These are phyloP conservation scores for Symbiodinium pilosum DNA, from an alignment of 73 alveolate species.

Conservation along the genomic window DNA sequence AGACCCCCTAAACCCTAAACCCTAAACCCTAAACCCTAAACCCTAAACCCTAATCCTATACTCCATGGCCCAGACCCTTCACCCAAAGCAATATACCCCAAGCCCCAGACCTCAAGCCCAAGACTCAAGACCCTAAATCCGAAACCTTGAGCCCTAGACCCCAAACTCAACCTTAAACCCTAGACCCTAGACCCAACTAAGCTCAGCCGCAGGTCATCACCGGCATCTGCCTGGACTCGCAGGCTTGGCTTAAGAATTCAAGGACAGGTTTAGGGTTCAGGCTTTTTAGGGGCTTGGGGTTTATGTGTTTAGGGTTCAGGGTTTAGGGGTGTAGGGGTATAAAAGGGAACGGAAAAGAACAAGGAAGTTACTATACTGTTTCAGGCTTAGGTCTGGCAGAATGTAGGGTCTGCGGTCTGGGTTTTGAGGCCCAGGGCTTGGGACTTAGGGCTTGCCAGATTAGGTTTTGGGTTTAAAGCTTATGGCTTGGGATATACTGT, in stretches of 20 bases:
- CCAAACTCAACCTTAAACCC: not conserved
- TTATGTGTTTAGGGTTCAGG: not conserved
- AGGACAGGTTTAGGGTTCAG: too few relatives aligned
- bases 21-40: too few relatives aligned
- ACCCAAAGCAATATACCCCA: too few relatives aligned
- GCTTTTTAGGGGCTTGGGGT: not conserved
- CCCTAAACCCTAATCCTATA: too few relatives aligned
- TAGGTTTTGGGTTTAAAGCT: not conserved
- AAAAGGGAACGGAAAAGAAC: too few relatives aligned
- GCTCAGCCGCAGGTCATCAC: not conserved
- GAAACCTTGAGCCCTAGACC: too few relatives aligned
- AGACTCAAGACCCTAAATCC: too few relatives aligned
- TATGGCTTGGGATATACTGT: not conserved
- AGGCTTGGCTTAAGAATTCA: not conserved
- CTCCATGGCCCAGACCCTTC: too few relatives aligned
- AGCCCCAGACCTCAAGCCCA: too few relatives aligned
- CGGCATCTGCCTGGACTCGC: slow-evolving; percentile 13
- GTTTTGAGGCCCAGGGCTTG: not conserved
- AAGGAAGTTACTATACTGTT: too few relatives aligned
- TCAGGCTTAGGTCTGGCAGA: not conserved
- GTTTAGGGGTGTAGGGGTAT: not conserved
- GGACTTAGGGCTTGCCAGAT: not conserved
- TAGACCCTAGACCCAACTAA: not conserved
- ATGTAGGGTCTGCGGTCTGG: not conserved
- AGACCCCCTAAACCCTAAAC: too few relatives aligned